Conservation (phyloP, 805 yeast genomes). For the Cyberlindnera mrakii region DNA sequence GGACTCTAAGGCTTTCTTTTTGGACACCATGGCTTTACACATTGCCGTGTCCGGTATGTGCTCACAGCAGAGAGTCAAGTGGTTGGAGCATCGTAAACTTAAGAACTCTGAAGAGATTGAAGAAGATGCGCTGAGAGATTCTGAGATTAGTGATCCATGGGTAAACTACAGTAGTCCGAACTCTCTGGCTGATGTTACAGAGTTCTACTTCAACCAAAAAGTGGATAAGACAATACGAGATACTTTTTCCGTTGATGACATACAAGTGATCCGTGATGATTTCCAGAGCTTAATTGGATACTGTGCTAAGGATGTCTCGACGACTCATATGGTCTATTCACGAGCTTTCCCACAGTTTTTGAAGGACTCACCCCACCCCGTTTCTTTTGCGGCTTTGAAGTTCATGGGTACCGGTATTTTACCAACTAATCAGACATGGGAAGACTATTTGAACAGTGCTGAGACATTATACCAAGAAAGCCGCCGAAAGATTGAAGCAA, state of each 20-base stretch:
- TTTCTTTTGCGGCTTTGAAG: slow-evolving; percentile 81
- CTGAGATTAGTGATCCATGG: slow-evolving; percentile 75
- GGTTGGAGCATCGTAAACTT: slow-evolving; percentile 51
- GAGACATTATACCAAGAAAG: slow-evolving; percentile 62
- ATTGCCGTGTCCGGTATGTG: slow-evolving; percentile 89
- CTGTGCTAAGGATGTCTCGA: slow-evolving; percentile 80
- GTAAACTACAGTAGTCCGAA: slow-evolving; percentile 67
- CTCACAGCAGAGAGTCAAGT: slow-evolving; percentile 79
- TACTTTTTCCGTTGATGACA: slow-evolving; percentile 49
- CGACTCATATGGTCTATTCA: slow-evolving; percentile 64
- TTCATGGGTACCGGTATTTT: slow-evolving; percentile 68
- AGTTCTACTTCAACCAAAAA: slow-evolving; percentile 64
- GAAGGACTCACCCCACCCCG: slow-evolving; percentile 82
- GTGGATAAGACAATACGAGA: slow-evolving; percentile 68
- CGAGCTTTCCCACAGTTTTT: slow-evolving; percentile 66
- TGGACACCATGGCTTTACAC: slow-evolving; percentile 93
- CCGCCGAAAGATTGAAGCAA: slow-evolving; percentile 47
- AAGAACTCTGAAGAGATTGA: slow-evolving; percentile 18
- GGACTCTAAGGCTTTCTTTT: slow-evolving; percentile 64
- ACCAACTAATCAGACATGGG: slow-evolving; percentile 76
- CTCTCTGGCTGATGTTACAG: slow-evolving; percentile 73
- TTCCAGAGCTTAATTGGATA: slow-evolving; percentile 63
- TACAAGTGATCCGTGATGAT: slow-evolving; percentile 45
- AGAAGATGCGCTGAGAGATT: slow-evolving; percentile 17
- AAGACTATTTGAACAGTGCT: slow-evolving; percentile 57